Conservation (phyloP, 768 basidiomycete genomes). For the Serendipita sp. region DNA sequence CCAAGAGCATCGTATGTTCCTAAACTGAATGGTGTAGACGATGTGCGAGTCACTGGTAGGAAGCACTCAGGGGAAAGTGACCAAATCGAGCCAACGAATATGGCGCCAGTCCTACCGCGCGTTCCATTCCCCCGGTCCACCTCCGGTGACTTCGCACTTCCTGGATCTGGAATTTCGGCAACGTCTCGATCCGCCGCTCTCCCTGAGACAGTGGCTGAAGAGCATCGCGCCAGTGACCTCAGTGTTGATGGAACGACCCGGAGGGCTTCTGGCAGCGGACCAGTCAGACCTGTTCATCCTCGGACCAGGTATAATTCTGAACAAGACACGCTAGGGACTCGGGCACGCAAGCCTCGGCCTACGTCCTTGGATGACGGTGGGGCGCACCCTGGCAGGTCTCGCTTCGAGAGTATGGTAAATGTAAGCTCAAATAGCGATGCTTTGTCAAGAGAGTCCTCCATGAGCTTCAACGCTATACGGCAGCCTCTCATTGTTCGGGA, state of each 20-base stretch:
- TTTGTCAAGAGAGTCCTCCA: slow-evolving; percentile 31
- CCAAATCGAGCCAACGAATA: background rate
- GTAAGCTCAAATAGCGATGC: slow-evolving; percentile 53
- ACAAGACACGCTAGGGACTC: slow-evolving; percentile 52
- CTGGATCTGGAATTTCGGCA: background rate
- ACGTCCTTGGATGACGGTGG: slow-evolving; percentile 49
- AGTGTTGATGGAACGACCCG: background rate
- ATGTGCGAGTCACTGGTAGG: background rate
- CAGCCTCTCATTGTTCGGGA: slow-evolving; percentile 64
- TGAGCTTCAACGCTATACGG: slow-evolving; percentile 47
- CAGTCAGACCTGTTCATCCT: background rate
- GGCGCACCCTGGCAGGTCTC: slow-evolving; percentile 30
- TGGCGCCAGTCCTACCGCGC: slow-evolving; percentile 1
- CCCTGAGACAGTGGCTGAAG: background rate
- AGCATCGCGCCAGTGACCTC: background rate
- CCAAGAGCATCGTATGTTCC: slow-evolving; percentile 7
- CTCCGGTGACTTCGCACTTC: slow-evolving; percentile 9
- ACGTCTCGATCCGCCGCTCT: background rate
- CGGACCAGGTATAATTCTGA: slow-evolving; percentile 1
- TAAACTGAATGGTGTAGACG: slow-evolving; percentile 3
- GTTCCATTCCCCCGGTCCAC: slow-evolving; percentile 12
- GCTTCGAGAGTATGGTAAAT: slow-evolving; percentile 62
- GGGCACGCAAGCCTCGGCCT: slow-evolving; percentile 38
- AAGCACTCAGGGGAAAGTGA: slow-evolving; percentile 8
- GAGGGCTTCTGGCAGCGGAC: background rate